Conservation (phyloP, 73 alveolate genomes). For the Tetrahymena elliotti region DNA sequence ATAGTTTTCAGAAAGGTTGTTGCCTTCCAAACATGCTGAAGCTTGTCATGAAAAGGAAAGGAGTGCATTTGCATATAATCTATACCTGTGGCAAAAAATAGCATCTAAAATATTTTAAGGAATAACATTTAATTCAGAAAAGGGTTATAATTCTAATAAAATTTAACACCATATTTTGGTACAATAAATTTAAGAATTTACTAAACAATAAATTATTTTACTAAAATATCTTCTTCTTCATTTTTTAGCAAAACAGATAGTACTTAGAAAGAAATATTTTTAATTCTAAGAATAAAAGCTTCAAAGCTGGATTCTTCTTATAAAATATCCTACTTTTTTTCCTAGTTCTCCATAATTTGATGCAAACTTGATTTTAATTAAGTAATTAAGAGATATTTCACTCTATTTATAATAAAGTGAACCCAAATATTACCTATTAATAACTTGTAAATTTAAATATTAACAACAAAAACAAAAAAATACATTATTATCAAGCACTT, state of each 20-base stretch:
- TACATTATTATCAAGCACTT: too few relatives aligned
- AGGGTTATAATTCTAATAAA: too few relatives aligned
- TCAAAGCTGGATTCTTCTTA: neutral
- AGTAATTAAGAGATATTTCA: neutral
- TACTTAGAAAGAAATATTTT: neutral
- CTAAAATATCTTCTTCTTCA: neutral
- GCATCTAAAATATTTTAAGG: neutral
- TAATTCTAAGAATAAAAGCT: neutral
- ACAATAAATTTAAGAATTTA: neutral
- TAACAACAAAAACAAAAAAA: neutral
- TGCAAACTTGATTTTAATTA: neutral
- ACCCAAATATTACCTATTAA: too few relatives aligned
- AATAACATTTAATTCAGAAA: too few relatives aligned
- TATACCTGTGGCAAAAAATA: neutral
- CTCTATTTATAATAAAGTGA: neutral
- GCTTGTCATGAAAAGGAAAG: conserved; percentile 22
- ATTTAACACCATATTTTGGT: too few relatives aligned
- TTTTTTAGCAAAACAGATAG: neutral
- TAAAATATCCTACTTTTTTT: neutral
- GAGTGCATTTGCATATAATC: conserved; percentile 41
- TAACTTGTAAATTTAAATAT: neutral
- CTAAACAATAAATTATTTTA: neutral
- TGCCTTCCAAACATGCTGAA: conserved; percentile 22
- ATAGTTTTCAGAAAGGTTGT: neutral
- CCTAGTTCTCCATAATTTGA: neutral